Base-by-base conservation (phyloP, 352 stramenopile genomes). In the Phytopythium chamaehyphon region DNA sequence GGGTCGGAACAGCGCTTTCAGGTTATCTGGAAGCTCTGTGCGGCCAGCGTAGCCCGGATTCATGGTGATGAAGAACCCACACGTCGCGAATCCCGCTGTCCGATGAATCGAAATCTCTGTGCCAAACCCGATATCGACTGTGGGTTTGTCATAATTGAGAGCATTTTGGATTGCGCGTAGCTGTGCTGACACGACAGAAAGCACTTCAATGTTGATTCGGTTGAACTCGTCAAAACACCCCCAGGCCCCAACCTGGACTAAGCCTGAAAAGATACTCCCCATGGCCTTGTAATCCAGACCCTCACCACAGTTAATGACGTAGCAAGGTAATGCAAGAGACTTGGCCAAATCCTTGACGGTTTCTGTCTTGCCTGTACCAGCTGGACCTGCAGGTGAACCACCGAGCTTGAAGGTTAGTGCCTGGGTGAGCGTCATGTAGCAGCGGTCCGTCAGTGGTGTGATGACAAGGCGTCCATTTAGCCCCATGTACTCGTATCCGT, bases 11-110 rank as follows among this genome's bases (percentile, higher is more conserved):
- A 97, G 78, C 18, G 90, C 90, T 48, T 97, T 97, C 7, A 97
- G 69, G 47, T 97, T 97, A 52, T 97, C 90, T 0, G 90, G 90
- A 1, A 97, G 71, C 55, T 97, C 90, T 0, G 90, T 97, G 0
- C 90, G 72, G 0, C 90, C 90, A 14, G 90, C 90, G 52, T 97
- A 97, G 7, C 90, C 90, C 7, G 90, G 90, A 64, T 97, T 97
- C 90, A 97, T 97, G 1, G 90, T 97, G 60, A 98, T 97, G 69
- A 98, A 98, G 47, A 98, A 95, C 0, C 93, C 93, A 46, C 88
- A 97, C 0, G 88, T 98, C 11, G 92, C 92, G 47, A 97, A 98
- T 0, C 90, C 92, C 6, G 83, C 88, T 0, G 95, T 95, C 19
- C 92, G 81, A 46, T 97, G 93, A 28, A 97, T 96, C 1, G 72